Base-by-base conservation (phyloP, 257 asterid genomes). In the Capsicum rhomboideum region DNA sequence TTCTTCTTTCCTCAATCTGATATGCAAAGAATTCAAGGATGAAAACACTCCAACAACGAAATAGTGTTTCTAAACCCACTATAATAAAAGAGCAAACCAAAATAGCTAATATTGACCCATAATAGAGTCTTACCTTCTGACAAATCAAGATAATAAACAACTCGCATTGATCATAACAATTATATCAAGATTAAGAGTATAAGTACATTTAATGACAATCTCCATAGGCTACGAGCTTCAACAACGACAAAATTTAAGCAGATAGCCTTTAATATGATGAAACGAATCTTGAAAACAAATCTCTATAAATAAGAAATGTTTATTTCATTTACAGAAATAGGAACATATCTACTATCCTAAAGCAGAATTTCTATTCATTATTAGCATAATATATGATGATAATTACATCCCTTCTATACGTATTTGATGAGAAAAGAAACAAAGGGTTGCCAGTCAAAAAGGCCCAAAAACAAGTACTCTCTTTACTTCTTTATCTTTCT, bases 1-100 rank as follows among this genome's bases (percentile, higher is more conserved):
- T 95, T 89, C 90, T 97, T 84, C 98, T 90, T 89, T 94, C 96
- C 53, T 96, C 90, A 85, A 95, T 97, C 99, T 97, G 93, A 84
- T 80, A 87, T 56, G 31, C 69, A 79, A 40, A 37, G 69, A 75
- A 75, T 14, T 26, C 31, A 75, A 75, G 61, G 26, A 49, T 46
- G 61, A 75, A 29, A 26, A 8, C 81, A 50, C 54, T 46, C 37
- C 59, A 46, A 13, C 14, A 74, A 75, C 49, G 16, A 75, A 26
- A 46, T 74, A 8, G 23, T 23, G 55, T 49, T 46, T 49, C 23
- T 21, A 44, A 74, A 44, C 59, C 4, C 59, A 8, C 80, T 46
- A 13, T 46, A 13, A 23, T 74, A 13, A 4, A n/a, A 74, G 2
- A 46, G 54, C 59, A 74, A 74, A 49, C 59, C 4, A 23, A 46